These are phyloP conservation scores for Tetrapisispora namnaoensis DNA, from an alignment of 805 yeast genomes.

Conservation along the genomic window DNA sequence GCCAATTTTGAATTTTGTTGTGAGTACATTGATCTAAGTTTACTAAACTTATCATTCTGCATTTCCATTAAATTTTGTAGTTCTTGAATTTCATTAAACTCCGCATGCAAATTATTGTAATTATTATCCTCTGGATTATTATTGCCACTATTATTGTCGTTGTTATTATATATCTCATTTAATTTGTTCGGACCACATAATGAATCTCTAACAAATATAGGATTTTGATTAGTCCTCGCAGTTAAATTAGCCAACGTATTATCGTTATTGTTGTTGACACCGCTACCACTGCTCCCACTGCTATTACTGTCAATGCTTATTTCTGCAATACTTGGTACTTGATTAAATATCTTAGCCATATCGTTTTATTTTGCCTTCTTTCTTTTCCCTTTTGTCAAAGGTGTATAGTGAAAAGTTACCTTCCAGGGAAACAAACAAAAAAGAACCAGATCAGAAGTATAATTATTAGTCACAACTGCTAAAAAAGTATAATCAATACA, in stretches of 20 bases:
- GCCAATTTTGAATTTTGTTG: conserved; percentile 48
- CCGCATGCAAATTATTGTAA: not conserved
- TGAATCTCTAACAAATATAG: not conserved
- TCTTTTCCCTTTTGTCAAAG: not conserved
- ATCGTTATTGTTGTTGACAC: not conserved
- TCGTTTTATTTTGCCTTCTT: not conserved
- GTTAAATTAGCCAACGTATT: not conserved
- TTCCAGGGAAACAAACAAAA: too few species aligned
- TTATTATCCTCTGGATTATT: not conserved
- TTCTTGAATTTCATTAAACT: conserved; percentile 15
- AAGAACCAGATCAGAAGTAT: too few species aligned
- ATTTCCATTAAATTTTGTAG: conserved; percentile 23
- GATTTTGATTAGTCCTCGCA: not conserved
- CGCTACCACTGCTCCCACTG: not conserved
- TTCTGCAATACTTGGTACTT: not conserved
- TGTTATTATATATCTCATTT: not conserved
- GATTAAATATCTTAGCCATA: not conserved
- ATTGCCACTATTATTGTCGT: too few species aligned
- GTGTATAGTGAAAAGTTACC: not conserved
- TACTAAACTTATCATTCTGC: conserved; percentile 14
- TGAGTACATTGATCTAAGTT: conserved; percentile 19
- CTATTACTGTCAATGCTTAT: not conserved
- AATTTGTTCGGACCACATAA: not conserved
- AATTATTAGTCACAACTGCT: too few species aligned
- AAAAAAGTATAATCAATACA: too few species aligned